Base-by-base conservation (phyloP, 164 flowering plant species). In the Sedum album region DNA sequence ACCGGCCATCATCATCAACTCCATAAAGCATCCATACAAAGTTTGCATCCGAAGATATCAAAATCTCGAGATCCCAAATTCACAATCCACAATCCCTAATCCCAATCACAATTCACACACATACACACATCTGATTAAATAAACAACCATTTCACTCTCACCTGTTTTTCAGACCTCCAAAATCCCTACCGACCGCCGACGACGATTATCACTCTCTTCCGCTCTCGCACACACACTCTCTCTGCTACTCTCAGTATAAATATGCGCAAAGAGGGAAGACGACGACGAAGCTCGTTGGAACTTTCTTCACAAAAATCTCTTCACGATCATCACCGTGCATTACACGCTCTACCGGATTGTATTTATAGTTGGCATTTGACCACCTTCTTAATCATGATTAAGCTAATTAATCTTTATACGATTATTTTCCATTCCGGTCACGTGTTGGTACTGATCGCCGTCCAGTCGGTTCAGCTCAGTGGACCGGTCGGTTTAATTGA, bases 241-340 rank as follows among this genome's bases (percentile, higher is more conserved):
- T 53, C 2, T 23, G 60, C 30, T 23, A 10, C 0, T 57, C 10
- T 26, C 20, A 9, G 31, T 28, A 57, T 57, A 57, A 26, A 57
- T 57, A 57, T 57, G 62, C 17, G 62, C 17, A 18, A 44, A 11
- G 48, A 30, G 13, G 20, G 18, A 28, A 0, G 33, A 55, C 25
- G 60, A 48, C 53, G 53, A 48, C 18, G 53, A 57, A 17, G 33
- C 57, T 21, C 57, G 57, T 51, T 51, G 57, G 57, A 51, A 21
- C 11, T 23, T 51, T 51, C 57, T 51, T 51, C 57, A 51, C 26
- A 51, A 51, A 51, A 51, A 51, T 51, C n/a, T n/a, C n/a, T 51
- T 21, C 57, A 51, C 57, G 61, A 55, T 25, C 61, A 11, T 26
- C 31, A 6, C 61, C 61, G 31, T 55, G 26, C 61, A 28, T 31